Percentiles rank a stretch among this genome's conserved stretches.
Conservation (phyloP, 768 basidiomycete species). For the Daedaleopsis sinensis region DNA sequence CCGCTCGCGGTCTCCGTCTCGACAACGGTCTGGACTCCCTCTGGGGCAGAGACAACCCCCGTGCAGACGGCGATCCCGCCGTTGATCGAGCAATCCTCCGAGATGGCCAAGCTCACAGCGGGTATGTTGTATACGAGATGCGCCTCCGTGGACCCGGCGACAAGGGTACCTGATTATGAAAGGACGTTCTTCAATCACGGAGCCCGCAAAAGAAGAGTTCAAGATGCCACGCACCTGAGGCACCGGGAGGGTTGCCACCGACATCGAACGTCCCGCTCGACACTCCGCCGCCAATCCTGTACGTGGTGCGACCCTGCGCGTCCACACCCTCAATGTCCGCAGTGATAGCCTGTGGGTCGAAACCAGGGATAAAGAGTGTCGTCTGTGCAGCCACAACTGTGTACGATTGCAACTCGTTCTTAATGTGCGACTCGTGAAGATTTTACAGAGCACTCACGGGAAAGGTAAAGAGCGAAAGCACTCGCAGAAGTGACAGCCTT, state of each 20-base stretch:
- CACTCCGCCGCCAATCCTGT: conserved; percentile 39
- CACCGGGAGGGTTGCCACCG: conserved; percentile 40
- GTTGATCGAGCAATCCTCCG: conserved; percentile 31
- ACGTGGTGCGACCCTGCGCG: conserved; percentile 45
- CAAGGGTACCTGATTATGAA: conserved; percentile 42
- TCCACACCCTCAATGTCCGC: conserved; percentile 47
- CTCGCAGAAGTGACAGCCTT: neutral
- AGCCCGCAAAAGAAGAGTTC: neutral
- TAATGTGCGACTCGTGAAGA: too few relatives aligned
- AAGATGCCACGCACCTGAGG: conserved; percentile 26
- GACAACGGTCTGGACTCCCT: conserved; percentile 9
- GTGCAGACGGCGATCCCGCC: conserved; percentile 32
- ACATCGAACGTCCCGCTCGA: conserved; percentile 37
- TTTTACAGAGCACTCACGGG: too few relatives aligned
- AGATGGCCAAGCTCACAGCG: conserved; percentile 13
- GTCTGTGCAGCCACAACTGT: conserved; percentile 35
- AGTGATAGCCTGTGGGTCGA: conserved; percentile 47
- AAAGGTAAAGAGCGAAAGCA: too few relatives aligned
- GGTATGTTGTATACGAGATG: conserved; percentile 39
- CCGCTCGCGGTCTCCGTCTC: conserved; percentile 27
- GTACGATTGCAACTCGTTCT: too few relatives aligned
- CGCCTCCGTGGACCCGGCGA: conserved; percentile 44
- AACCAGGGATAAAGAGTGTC: conserved; percentile 49
- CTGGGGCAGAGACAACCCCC: conserved; percentile 14
- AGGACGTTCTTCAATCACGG: neutral